Evolutionary conservation across 352 stramenopile genomes (phyloP), one percentile per base, ranked within the genome.

Genomic region (Thraustochytrium striatum): DNA sequence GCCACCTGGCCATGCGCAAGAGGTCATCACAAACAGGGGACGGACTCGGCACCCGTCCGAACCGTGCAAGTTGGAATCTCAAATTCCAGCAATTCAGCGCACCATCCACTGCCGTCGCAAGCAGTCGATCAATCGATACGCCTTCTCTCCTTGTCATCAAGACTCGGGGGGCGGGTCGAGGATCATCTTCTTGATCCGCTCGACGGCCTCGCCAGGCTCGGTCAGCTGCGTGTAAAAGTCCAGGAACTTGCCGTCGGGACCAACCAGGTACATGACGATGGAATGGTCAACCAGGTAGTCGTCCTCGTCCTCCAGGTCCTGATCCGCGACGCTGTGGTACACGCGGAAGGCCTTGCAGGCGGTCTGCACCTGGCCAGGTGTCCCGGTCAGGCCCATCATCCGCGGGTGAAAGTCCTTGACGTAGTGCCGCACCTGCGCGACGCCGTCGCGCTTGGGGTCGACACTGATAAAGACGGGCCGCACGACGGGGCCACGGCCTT

Each of bases 201-300:
- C 32, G 13, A 80, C 70, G 25, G 70, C 70, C 57, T 84, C 75
- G 2, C 82, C 36, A 2, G 59, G n/a, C 21, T 84, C 79, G n/a
- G 59, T 96, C 69, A 91, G 91, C 87, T 99, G 96, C 79, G 96
- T 99, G 85, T 98, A 99, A 84, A 98, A 99, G 84, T 99, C 96
- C 25, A 98, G 86, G 83, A 99, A 97, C 83, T 98, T 90, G 61
- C 97, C 97, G 58, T 97, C 91, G 1, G 96, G 92, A 0, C 90
- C 90, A 69, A 98, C 88, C 79, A 99, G 94, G 87, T 99, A 99
- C 87, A 99, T 95, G 43, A 99, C 96, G 86, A 99, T 99, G 38
- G 93, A 98, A 87, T 99, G 97, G 87, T 99, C 97, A 3, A 99
- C 95, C n/a, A 99, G 87, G 85, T 99, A 99, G 83, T 99, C 95